phyloP scores from a whole-genome alignment of 257 asterid species.

The Fraxinus americana region DNA sequence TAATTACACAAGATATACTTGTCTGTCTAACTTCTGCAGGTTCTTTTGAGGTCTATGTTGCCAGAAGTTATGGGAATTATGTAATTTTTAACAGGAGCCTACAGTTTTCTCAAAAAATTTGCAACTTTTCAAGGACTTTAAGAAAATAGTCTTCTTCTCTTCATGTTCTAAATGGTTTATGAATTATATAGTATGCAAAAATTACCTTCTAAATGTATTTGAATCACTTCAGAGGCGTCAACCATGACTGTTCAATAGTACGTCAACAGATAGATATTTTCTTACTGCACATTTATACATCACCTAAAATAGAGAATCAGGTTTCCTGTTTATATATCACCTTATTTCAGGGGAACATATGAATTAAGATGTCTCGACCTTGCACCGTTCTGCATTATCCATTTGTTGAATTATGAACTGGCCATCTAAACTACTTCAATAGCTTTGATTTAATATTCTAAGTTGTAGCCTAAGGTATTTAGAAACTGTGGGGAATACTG shows the following conservation, averaged over 20 bases:
- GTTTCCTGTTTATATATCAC: not conserved
- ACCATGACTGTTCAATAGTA: too few relatives aligned
- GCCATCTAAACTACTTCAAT: not conserved
- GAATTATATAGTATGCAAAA: too few relatives aligned
- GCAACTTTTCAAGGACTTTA: not conserved
- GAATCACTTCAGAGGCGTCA: too few relatives aligned
- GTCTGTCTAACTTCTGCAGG: not conserved
- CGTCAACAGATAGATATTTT: too few relatives aligned
- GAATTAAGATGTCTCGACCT: not conserved
- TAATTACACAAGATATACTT: too few relatives aligned
- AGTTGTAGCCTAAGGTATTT: not conserved
- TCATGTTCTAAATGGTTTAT: too few relatives aligned
- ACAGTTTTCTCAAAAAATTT: not conserved
- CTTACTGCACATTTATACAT: too few relatives aligned
- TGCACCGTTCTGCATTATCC: not conserved
- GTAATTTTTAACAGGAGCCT: not conserved
- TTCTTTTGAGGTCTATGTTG: slow-evolving; percentile 2
- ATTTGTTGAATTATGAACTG: not conserved
- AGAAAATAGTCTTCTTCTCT: not conserved
- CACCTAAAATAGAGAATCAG: too few relatives aligned
- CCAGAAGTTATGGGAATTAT: slow-evolving; percentile 7
- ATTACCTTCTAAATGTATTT: too few relatives aligned
- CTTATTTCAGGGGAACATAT: not conserved
- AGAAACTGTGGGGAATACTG: not conserved
- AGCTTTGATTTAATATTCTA: not conserved